Evolutionary conservation across 495 filamentous ascomycete species (phyloP).

Genomic region (Cairneyella variabilis): DNA sequence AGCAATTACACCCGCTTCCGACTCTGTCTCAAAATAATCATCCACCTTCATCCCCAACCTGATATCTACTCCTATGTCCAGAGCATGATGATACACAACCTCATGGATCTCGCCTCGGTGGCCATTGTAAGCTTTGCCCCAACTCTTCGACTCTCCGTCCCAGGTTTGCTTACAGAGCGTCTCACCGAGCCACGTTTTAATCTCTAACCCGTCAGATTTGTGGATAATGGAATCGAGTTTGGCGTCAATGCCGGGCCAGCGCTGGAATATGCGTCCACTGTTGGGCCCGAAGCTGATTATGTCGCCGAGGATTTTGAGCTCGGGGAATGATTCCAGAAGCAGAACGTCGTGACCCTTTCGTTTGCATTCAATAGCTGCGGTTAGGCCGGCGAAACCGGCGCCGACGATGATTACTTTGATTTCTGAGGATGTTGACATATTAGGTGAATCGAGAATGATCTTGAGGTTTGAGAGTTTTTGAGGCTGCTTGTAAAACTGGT

Average conservation of each 20-base stretch:
- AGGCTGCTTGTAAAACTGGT: too few species aligned
- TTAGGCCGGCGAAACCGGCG: constrained; percentile 55
- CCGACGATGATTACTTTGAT: constrained; percentile 58
- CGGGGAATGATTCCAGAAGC: constrained; percentile 46
- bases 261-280: constrained; percentile 40
- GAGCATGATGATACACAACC: constrained; percentile 54
- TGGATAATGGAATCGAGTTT: constrained; percentile 37
- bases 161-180: constrained; percentile 35
- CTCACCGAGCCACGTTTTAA: constrained; percentile 37
- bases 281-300: constrained; percentile 51
- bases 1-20: constrained; percentile 52
- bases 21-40: constrained; percentile 54
- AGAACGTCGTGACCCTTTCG: constrained; percentile 56
- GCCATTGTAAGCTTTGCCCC: constrained; percentile 55
- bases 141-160: too few species aligned
- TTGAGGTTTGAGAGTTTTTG: too few species aligned
- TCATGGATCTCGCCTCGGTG: constrained; percentile 60
- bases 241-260: constrained; percentile 42
- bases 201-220: constrained; percentile 43
- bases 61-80: constrained; percentile 52
- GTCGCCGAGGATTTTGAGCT: constrained; percentile 42
- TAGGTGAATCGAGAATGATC: too few species aligned
- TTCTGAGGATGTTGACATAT: too few species aligned
- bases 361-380: constrained; percentile 58
- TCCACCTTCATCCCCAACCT: constrained; percentile 47